Percentiles rank a stretch among this genome's conserved stretches.
phyloP scores from a whole-genome alignment of 345 rosid species.

The rapeseed (Brassica napus) region DNA sequence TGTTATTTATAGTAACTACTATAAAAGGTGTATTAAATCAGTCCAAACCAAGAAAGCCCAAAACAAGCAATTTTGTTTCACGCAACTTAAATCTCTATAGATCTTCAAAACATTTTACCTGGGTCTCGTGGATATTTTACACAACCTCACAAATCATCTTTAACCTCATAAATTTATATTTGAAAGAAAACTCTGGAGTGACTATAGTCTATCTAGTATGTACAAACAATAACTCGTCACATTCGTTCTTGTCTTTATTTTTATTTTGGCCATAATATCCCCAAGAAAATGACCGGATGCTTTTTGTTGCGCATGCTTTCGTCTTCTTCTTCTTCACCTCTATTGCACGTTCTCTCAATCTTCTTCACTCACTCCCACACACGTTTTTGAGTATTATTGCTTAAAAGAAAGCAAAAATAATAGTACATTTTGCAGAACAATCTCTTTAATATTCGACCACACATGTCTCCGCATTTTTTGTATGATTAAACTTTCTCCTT shows the following conservation, averaged over 20 bases:
- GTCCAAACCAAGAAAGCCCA: slow-evolving; percentile 9
- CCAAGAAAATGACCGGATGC: neutral
- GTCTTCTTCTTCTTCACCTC: neutral
- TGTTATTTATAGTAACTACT: neutral
- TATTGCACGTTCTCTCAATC: neutral
- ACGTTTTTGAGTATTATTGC: neutral
- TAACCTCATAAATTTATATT: neutral
- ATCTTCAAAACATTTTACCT: neutral
- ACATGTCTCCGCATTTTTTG: neutral
- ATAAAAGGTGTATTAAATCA: neutral
- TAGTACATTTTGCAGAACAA: neutral
- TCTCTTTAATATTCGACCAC: neutral
- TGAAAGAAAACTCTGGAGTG: neutral
- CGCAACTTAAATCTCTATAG: neutral
- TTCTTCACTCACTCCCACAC: neutral
- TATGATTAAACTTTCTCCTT: neutral
- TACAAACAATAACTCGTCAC: neutral
- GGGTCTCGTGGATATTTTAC: neutral
- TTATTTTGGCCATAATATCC: neutral
- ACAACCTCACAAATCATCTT: neutral
- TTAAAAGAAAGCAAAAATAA: neutral
- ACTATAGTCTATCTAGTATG: neutral
- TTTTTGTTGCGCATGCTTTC: neutral
- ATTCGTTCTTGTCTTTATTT: neutral
- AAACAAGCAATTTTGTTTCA: neutral